Evolutionary conservation across 441 rosid genomes (phyloP).

Genomic region (Breynia disticha): DNA sequence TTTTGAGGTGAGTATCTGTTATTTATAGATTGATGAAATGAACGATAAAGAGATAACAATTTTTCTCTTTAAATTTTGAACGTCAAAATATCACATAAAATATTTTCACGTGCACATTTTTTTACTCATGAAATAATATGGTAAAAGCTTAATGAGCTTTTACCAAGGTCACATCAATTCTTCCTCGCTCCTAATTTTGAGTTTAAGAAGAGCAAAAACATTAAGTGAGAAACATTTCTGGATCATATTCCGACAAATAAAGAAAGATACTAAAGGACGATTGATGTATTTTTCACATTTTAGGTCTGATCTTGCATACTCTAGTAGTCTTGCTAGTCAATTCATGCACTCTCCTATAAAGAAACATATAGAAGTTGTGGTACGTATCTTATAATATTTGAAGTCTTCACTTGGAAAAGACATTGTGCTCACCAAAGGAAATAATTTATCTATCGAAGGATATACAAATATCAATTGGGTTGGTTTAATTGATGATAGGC

Average conservation of each 20-base stretch:
- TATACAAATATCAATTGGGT: background rate
- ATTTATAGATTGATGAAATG: no score
- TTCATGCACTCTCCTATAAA: background rate
- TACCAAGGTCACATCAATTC: no score
- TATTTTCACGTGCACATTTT: no score
- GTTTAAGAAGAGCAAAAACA: no score
- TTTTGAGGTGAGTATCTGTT: no score
- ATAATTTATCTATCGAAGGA: background rate
- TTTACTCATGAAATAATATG: no score
- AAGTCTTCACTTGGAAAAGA: background rate
- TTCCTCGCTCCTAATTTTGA: no score
- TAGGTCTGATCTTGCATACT: background rate
- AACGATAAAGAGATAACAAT: no score
- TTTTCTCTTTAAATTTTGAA: no score
- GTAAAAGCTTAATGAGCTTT: no score
- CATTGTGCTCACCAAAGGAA: background rate
- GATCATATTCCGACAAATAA: background rate
- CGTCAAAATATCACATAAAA: no score
- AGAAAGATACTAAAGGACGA: background rate
- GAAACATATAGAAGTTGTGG: background rate
- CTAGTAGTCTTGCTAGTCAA: background rate
- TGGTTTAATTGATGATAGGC: background rate
- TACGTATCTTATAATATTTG: background rate
- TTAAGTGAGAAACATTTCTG: background rate
- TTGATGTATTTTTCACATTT: background rate